A percentile compares a stretch with the other conserved stretches of the same genome.
Conservation (phyloP, 2,329 filamentous ascomycete species). For the Paecilomyces variotii region DNA sequence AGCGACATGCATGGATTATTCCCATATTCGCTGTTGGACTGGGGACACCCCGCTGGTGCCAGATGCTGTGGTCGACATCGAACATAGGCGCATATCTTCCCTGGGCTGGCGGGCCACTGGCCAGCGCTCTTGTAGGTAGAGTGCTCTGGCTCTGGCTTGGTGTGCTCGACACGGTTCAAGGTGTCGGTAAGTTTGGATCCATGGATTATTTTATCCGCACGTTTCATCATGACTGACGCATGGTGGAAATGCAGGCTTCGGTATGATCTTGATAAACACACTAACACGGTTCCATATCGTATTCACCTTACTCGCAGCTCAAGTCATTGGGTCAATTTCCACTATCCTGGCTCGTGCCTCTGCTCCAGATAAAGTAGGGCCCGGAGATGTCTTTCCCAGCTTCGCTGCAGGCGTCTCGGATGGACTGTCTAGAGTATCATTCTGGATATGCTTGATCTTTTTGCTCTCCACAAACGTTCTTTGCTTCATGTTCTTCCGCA, state of each 20-base stretch:
- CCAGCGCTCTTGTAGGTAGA: constrained; percentile 46
- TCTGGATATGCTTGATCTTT: constrained; percentile 33
- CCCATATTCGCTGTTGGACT: constrained; percentile 56
- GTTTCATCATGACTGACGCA: background rate
- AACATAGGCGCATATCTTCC: constrained; percentile 51
- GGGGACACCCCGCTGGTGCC: constrained; percentile 52
- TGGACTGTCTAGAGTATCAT: constrained; percentile 10
- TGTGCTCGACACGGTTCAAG: constrained; percentile 52
- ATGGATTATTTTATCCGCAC: background rate
- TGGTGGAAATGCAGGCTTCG: constrained; percentile 30
- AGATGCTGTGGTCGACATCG: constrained; percentile 54
- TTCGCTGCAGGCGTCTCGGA: constrained; percentile 23
- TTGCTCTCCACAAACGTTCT: constrained; percentile 48
- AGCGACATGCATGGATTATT: constrained; percentile 53
- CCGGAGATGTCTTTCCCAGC: constrained; percentile 51
- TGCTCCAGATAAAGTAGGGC: constrained; percentile 50
- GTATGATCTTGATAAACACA: constrained; percentile 56
- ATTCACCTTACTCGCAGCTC: constrained; percentile 29
- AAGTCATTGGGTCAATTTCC: constrained; percentile 50
- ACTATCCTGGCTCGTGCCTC: constrained; percentile 52
- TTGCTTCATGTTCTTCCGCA: constrained; percentile 44
- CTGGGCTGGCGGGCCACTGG: constrained; percentile 45
- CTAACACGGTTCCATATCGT: constrained; percentile 52
- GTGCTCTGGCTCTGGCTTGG: constrained; percentile 56
- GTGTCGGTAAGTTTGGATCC: constrained; percentile 38